Evolutionary conservation across 306 rosid genomes (phyloP).

Genomic region (Lathyrus tuberosus): DNA sequence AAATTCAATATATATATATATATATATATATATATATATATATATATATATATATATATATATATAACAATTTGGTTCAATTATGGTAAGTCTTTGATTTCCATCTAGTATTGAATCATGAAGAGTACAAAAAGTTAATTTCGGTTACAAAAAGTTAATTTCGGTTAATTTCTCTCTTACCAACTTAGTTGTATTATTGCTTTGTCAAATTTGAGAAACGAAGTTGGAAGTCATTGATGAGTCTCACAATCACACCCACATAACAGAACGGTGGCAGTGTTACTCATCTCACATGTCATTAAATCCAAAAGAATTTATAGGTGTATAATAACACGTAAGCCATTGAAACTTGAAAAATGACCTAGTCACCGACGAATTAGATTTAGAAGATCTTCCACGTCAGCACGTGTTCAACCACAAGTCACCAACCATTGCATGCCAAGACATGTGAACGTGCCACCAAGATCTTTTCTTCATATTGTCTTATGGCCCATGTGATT

Average conservation of each 20-base stretch:
- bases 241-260: constrained; percentile 29
- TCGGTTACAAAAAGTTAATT: too few relatives aligned
- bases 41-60: too few relatives aligned
- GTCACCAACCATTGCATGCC: constrained; percentile 50
- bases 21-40: too few relatives aligned
- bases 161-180: too few relatives aligned
- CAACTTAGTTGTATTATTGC: constrained; percentile 15
- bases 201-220: constrained; percentile 13
- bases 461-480: constrained; percentile 32
- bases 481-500: constrained; percentile 29
- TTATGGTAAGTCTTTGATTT: too few relatives aligned
- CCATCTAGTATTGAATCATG: too few relatives aligned
- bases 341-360: constrained; percentile 27
- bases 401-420: constrained; percentile 51
- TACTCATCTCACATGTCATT: constrained; percentile 28
- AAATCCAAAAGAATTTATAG: constrained; percentile 34
- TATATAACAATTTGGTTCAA: too few relatives aligned
- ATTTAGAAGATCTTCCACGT: constrained; percentile 64
- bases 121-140: too few relatives aligned
- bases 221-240: constrained; percentile 34
- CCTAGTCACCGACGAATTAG: constrained; percentile 57
- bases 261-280: constrained; percentile 31
- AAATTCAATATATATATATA: too few relatives aligned
- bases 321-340: constrained; percentile 47
- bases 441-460: constrained; percentile 60